A percentile compares a stretch with the other conserved stretches of the same genome.
Evolutionary conservation across 2,329 filamentous ascomycete genomes (phyloP).

Genomic region (Ascochyta rabiei): DNA sequence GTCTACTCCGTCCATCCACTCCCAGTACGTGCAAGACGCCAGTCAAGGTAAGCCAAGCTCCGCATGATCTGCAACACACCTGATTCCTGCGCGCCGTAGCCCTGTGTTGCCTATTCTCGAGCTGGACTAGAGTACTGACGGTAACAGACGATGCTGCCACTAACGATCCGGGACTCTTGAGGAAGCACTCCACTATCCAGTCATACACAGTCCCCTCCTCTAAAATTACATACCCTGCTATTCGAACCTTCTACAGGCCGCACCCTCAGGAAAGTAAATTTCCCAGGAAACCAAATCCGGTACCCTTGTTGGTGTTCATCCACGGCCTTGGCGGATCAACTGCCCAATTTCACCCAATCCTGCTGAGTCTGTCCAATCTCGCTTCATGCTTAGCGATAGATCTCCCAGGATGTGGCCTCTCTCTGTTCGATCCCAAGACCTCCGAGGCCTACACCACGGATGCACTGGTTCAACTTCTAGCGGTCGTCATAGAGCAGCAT

Average conservation of each 20-base stretch:
- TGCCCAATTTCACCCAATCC: conserved; percentile 81
- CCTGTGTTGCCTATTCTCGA: background rate
- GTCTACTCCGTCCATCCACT: conserved; percentile 21
- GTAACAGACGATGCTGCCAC: conserved; percentile 51
- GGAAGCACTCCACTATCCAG: conserved; percentile 73
- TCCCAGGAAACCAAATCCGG: conserved; percentile 70
- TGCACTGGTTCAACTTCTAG: conserved; percentile 76
- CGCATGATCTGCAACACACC: conserved; percentile 13
- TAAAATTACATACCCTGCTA: conserved; percentile 70
- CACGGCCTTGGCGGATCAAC: conserved; percentile 93
- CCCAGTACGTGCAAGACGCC: conserved; percentile 29
- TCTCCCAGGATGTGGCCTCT: conserved; percentile 86
- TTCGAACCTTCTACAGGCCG: conserved; percentile 82
- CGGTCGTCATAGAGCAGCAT: conserved; percentile 74
- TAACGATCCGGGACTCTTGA: conserved; percentile 80
- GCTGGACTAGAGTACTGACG: conserved; percentile 13
- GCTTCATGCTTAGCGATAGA: conserved; percentile 88
- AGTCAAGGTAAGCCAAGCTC: conserved; percentile 33
- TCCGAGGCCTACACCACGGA: conserved; percentile 83
- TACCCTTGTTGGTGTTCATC: conserved; percentile 88
- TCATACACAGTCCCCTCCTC: conserved; percentile 72
- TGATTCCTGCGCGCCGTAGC: conserved; percentile 14
- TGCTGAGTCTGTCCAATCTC: conserved; percentile 81
- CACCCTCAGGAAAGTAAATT: conserved; percentile 85
- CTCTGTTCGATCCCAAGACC: conserved; percentile 70